Base-by-base conservation (phyloP, 2,329 filamentous ascomycete species). In the Cladophialophora yegresii region DNA sequence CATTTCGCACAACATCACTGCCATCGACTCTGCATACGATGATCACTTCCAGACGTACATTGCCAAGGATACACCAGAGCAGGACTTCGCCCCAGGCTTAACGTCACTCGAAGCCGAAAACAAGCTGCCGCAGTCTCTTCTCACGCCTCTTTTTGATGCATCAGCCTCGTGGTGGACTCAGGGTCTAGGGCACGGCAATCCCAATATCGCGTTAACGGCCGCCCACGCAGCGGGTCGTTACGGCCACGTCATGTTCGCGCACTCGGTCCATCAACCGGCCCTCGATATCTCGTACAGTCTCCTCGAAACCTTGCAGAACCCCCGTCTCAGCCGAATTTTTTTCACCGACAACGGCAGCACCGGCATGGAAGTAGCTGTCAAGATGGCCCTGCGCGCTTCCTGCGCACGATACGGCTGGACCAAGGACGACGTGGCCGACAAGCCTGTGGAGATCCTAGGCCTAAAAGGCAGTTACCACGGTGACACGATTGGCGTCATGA, bases 101-200 rank as follows among this genome's bases (percentile, higher is more conserved):
- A 66, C 63, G 36, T 67, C 69, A 6, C 58, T 71, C 4, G 62
- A 64, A 26, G 8, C 51, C 5, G 47, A 67, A 20, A 45, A 70
- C 26, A 36, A 68, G 62, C 23, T 68, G 2, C 47, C 45, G 26
- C 33, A 63, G 40, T 70, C 77, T 6, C 72, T 86, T 3, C 76
- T 91, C 0, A 82, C 82, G 53, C 83, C 90, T 0, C 88, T 89
- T 0, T 92, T 95, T 61, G 92, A 96, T 70, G 91, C 89, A 2
- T 95, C 91, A 0, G 91, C 91, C 0, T 93, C 90, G 0, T 96
- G 92, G 91, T 96, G 92, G 91, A 96, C 91, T 0, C 92, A 96
- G 76, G 91, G 91, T 1, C 82, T 96, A 0, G 91, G 92, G 0
- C 92, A 96, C 69, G 89, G 87, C 5, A 92, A 91, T 70, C 85